phyloP scores from a whole-genome alignment of 2,329 filamentous ascomycete species.

The Fusarium pseudograminearum region DNA sequence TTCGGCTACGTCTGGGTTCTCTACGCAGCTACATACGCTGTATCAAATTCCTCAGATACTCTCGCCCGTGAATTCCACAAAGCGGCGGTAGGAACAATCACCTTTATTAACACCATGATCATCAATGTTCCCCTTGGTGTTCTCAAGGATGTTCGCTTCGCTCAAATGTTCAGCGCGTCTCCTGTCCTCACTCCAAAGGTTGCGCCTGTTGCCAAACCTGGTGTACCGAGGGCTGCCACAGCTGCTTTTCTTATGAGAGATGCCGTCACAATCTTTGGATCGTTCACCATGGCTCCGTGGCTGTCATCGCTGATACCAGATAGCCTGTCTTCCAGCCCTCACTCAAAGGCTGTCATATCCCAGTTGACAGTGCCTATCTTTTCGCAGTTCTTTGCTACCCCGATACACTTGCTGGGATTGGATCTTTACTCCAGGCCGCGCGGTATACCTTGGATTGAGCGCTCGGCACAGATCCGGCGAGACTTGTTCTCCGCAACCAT shows the following conservation, averaged over 20 bases:
- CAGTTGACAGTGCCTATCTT: conserved; percentile 50
- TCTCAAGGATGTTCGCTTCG: conserved; percentile 50
- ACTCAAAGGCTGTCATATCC: conserved; percentile 46
- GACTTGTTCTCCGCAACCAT: conserved; percentile 47
- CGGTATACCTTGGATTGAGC: conserved; percentile 26
- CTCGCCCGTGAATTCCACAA: conserved; percentile 42
- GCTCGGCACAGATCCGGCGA: conserved; percentile 39
- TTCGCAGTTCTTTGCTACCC: conserved; percentile 50
- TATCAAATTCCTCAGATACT: conserved; percentile 48
- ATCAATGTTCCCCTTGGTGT: conserved; percentile 51
- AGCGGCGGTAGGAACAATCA: conserved; percentile 44
- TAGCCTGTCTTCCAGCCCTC: conserved; percentile 37
- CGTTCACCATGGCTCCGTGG: conserved; percentile 48
- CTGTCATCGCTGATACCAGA: conserved; percentile 47
- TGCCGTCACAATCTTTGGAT: conserved; percentile 51
- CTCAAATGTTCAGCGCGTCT: conserved; percentile 46
- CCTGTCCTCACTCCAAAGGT: not conserved
- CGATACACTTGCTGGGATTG: conserved; percentile 47
- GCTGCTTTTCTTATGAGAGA: conserved; percentile 48
- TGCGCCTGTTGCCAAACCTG: conserved; percentile 17
- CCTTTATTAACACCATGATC: conserved; percentile 47
- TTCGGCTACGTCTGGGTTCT: conserved; percentile 49
- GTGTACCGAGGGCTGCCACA: conserved; percentile 43
- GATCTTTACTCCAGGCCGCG: conserved; percentile 39
- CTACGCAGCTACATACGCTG: conserved; percentile 49